phyloP scores from a whole-genome alignment of 306 rosid species.

The Lathyrus tuberosus region DNA sequence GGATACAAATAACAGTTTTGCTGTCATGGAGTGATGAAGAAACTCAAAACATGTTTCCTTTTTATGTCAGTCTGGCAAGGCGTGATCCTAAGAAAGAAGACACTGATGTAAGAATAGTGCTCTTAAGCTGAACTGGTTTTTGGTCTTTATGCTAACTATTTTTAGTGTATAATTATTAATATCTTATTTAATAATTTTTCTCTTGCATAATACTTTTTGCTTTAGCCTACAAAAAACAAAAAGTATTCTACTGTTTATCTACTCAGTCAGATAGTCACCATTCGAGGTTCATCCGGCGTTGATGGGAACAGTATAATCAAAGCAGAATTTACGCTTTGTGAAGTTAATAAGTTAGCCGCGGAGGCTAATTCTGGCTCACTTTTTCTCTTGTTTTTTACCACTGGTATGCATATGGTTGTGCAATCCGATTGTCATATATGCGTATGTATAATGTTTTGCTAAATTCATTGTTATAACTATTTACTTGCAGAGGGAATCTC shows the following conservation, averaged over 20 bases:
- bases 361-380: conserved; percentile 61
- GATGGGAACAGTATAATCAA: conserved; percentile 51
- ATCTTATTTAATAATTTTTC: conserved; percentile 26
- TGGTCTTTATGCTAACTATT: conserved; percentile 5
- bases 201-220: conserved; percentile 25
- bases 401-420: conserved; percentile 58
- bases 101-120: conserved; percentile 58
- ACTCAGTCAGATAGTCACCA: conserved; percentile 55
- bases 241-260: conserved; percentile 65
- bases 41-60: conserved; percentile 57
- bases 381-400: conserved; percentile 66
- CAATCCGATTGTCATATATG: conserved; percentile 18
- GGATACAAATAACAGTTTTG: conserved; percentile 69
- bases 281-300: conserved; percentile 45
- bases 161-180: neutral
- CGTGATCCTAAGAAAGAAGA: conserved; percentile 48
- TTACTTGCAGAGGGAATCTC: conserved; percentile 59
- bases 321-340: conserved; percentile 73
- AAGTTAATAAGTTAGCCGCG: conserved; percentile 58
- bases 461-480: conserved; percentile 30
- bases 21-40: conserved; percentile 48
- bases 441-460: conserved; percentile 7
- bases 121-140: conserved; percentile 29
- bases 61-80: conserved; percentile 70
- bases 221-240: conserved; percentile 28